Base-by-base conservation (phyloP, 2,329 filamentous ascomycete genomes). In the Cercospora berteroae region DNA sequence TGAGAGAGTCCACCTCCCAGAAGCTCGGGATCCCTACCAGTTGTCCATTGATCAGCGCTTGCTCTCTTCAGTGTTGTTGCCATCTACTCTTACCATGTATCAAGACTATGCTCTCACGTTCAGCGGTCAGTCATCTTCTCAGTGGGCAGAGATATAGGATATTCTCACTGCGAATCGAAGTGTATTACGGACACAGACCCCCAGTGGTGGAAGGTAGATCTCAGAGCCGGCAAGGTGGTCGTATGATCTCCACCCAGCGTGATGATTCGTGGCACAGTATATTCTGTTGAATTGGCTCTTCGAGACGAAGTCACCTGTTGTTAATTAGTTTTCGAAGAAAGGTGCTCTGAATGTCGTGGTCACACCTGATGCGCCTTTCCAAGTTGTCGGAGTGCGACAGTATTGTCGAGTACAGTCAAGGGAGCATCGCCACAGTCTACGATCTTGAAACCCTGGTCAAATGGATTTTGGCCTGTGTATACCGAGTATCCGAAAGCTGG, bases 1-100 rank as follows among this genome's bases (percentile, higher is more conserved):
- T 87, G 82, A 5, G 85, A 86, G n/a, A 88, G 81, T 0, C 85
- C 85, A 23, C 86, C 86, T 12, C 86, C 84, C 3, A 87, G 73
- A 0, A 86, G 83, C 44, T 83, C 75, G 1, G 84, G 85, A 74
- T 86, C 81, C 84, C 85, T 60, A 42, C 33, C 23, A 16, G 7
- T 60, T 9, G 12, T 12, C 23, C 23, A 25, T 23, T 25, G 5
- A 23, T 57, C 8, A 57, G 29, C 52, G 16, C 27, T 29, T 25
- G 44, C 27, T 8, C n/a, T n/a, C 10, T 16, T 4, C 52, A 29
- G 52, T n/a, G 13, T 27, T n/a, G 16, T 9, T 27, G 33, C 25
- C 16, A 44, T 29, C n/a, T 23, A 9, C 5, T 2, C 58, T 48
- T 20, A 60, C 58, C 61, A 63, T 25, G 61, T 63, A 39, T 63